phyloP scores from a whole-genome alignment of 306 rosid genomes.

The Malus fusca region DNA sequence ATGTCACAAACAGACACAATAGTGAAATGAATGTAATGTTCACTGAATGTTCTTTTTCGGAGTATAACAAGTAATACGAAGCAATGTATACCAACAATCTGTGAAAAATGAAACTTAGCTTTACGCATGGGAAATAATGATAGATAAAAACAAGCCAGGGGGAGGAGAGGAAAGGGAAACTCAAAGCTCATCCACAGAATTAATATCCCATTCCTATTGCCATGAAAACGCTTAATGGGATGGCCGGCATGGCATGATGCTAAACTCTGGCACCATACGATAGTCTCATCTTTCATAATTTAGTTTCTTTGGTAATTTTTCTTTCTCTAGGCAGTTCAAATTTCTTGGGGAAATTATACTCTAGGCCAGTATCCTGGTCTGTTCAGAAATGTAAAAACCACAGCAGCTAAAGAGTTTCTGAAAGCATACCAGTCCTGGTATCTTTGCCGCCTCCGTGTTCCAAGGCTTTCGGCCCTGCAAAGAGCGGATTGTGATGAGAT shows the following conservation, averaged over 20 bases:
- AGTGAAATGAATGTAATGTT: slow-evolving; percentile 14
- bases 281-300: not conserved
- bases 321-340: not conserved
- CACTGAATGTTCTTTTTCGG: not conserved
- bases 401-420: not conserved
- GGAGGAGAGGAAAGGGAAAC: not conserved
- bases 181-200: not conserved
- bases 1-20: slow-evolving; percentile 21
- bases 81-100: not conserved
- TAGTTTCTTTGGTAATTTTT: not conserved
- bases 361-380: not conserved
- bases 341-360: not conserved
- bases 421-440: slow-evolving; percentile 55
- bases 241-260: not conserved
- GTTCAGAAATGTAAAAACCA: not conserved
- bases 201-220: not conserved
- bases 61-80: not conserved
- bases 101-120: not conserved
- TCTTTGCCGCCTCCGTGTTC: slow-evolving; percentile 25
- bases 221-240: not conserved
- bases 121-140: not conserved
- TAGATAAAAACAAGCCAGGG: not conserved
- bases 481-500: slow-evolving; percentile 17
- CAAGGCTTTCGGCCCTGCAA: slow-evolving; percentile 31
- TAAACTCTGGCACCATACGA: not conserved